Conservation (phyloP, 495 filamentous ascomycete genomes). For the Amniculicola lignicola region DNA sequence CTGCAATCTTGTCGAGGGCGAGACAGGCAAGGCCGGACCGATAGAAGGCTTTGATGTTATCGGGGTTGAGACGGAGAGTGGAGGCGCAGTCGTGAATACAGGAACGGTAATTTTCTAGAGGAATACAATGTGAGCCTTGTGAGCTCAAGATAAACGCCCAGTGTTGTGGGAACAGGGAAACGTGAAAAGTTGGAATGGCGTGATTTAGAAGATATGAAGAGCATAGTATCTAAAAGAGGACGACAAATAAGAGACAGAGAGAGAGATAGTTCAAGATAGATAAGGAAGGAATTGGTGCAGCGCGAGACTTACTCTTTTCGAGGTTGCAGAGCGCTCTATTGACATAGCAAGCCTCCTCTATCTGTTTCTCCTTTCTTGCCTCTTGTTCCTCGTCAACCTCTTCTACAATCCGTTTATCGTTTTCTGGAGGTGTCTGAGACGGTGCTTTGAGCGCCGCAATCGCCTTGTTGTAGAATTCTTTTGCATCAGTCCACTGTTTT, state of each 20-base stretch:
- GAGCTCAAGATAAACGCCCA: too few relatives aligned
- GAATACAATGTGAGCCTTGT: too few relatives aligned
- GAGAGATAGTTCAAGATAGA: too few relatives aligned
- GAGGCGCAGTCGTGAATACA: constrained; percentile 77
- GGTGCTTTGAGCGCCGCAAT: constrained; percentile 63
- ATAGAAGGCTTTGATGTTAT: constrained; percentile 85
- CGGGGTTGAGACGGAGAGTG: constrained; percentile 72
- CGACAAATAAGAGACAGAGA: too few relatives aligned
- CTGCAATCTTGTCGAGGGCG: constrained; percentile 65
- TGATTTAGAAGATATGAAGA: too few relatives aligned
- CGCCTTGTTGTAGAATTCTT: constrained; percentile 86
- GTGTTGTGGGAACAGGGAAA: too few relatives aligned
- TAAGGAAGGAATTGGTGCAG: too few relatives aligned
- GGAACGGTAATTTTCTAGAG: constrained; percentile 73
- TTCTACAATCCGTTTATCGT: constrained; percentile 47
- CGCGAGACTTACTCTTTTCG: constrained; percentile 63
- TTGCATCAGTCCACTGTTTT: constrained; percentile 76
- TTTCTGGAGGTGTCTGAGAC: constrained; percentile 28
- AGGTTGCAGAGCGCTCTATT: constrained; percentile 88
- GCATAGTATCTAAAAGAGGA: too few relatives aligned
- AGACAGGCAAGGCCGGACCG: constrained; percentile 73
- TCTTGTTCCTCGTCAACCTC: constrained; percentile 49
- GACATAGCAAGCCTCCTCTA: constrained; percentile 72
- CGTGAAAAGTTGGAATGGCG: too few relatives aligned
- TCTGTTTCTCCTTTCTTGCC: constrained; percentile 52